A percentile compares a stretch with the other conserved stretches of the same genome.
Conservation (phyloP, 2,329 filamentous ascomycete genomes). For the Cladophialophora exuberans region DNA sequence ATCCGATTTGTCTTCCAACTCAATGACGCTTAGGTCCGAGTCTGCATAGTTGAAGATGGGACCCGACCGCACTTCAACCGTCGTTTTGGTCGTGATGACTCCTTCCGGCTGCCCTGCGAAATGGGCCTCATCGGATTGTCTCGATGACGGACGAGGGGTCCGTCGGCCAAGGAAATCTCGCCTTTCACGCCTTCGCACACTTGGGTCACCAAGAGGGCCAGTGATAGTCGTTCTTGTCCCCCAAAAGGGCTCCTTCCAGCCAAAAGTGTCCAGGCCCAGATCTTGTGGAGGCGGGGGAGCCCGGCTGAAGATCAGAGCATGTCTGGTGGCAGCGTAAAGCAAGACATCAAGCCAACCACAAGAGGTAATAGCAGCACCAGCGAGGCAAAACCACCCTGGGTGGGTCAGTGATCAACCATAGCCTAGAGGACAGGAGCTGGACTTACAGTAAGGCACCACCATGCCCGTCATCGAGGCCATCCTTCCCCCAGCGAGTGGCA, state of each 20-base stretch:
- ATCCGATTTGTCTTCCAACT: constrained; percentile 20
- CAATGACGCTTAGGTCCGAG: constrained; percentile 16
- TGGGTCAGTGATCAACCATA: neutral
- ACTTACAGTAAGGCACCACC: constrained; percentile 38
- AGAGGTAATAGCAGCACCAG: constrained; percentile 60
- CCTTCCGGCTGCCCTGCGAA: constrained; percentile 24
- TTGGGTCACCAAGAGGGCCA: constrained; percentile 20
- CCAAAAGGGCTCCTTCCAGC: constrained; percentile 26
- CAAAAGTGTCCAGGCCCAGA: constrained; percentile 29
- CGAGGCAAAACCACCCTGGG: constrained; percentile 51
- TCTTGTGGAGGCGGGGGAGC: constrained; percentile 39
- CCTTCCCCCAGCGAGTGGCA: constrained; percentile 61
- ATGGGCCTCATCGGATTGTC: constrained; percentile 28
- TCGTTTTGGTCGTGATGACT: constrained; percentile 29
- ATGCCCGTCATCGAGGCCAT: constrained; percentile 45
- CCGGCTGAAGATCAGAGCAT: constrained; percentile 57
- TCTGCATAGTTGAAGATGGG: constrained; percentile 13
- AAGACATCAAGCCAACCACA: constrained; percentile 63
- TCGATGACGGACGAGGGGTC: constrained; percentile 6
- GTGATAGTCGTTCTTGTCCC: constrained; percentile 26
- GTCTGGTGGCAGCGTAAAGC: constrained; percentile 61
- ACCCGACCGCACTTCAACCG: constrained; percentile 23
- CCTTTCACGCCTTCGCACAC: constrained; percentile 7
- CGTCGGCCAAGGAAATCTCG: constrained; percentile 11
- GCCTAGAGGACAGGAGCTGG: constrained; percentile 38